A percentile compares a stretch with the other conserved stretches of the same genome.
Conservation (phyloP, 2,329 filamentous ascomycete species). For the Aspergillus fumigatiaffinis region DNA sequence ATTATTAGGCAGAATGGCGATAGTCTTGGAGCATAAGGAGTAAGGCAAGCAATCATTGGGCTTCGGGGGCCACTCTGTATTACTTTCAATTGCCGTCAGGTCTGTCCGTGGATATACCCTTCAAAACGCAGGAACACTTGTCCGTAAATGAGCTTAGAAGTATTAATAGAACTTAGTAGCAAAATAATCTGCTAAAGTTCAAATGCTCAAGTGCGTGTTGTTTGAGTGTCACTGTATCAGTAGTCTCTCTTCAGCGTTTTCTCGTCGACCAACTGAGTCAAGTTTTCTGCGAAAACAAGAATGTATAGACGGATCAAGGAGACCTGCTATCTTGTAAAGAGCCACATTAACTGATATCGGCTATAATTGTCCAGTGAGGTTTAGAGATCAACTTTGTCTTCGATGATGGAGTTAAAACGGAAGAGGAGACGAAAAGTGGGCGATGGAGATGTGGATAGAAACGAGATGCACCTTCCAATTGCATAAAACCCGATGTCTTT, state of each 20-base stretch:
- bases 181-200: not conserved
- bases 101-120: too few species aligned
- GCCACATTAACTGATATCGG: too few species aligned
- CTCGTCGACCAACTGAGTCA: not conserved
- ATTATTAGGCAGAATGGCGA: not conserved
- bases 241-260: not conserved
- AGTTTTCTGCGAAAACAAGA: not conserved
- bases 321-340: not conserved
- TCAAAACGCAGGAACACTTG: too few species aligned
- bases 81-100: too few species aligned
- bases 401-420: too few species aligned
- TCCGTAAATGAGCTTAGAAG: too few species aligned
- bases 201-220: not conserved
- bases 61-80: too few species aligned
- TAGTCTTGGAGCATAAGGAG: too few species aligned
- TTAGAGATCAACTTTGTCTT: not conserved
- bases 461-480: not conserved
- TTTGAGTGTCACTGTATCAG: not conserved
- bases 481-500: not conserved
- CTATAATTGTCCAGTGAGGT: not conserved
- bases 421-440: too few species aligned
- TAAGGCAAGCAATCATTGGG: too few species aligned
- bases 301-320: not conserved
- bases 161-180: not conserved
- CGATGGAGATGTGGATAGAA: slow-evolving; percentile 6